A percentile compares a stretch with the other conserved stretches of the same genome.
Evolutionary conservation across 2,329 filamentous ascomycete species (phyloP).

Genomic region (Magnaporthiopsis rhizophila): DNA sequence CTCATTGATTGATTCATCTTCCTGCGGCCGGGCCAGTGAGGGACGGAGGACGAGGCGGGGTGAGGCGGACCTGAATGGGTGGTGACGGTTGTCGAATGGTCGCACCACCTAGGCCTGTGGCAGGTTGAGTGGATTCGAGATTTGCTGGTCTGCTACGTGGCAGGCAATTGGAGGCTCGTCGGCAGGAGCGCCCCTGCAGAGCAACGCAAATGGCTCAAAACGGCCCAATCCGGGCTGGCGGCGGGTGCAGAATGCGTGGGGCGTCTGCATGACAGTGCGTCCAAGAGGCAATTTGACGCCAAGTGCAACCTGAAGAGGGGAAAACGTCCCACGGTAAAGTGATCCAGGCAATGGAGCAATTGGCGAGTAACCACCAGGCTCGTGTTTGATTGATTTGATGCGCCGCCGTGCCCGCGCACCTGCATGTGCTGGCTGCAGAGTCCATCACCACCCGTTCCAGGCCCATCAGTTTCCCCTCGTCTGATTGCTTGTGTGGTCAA

Average conservation of each 20-base stretch:
- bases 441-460: background rate
- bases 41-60: background rate
- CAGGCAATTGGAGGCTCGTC: background rate
- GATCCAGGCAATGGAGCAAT: background rate
- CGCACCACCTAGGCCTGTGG: background rate
- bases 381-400: background rate
- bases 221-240: background rate
- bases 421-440: background rate
- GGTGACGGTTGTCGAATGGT: background rate
- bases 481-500: too few species aligned
- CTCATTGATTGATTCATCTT: background rate
- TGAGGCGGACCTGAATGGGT: background rate
- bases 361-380: background rate
- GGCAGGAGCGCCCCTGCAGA: background rate
- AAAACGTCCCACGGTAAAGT: too few species aligned
- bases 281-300: background rate
- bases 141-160: background rate
- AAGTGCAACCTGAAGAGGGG: background rate
- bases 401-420: too few species aligned
- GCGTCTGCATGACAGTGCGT: background rate
- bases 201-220: background rate
- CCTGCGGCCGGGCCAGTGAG: background rate
- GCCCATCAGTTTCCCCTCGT: too few species aligned
- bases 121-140: background rate
- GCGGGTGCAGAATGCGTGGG: background rate